These are phyloP conservation scores for Hypoxylon sp. DNA, from an alignment of 2,329 filamentous ascomycete species.

Conservation along the genomic window DNA sequence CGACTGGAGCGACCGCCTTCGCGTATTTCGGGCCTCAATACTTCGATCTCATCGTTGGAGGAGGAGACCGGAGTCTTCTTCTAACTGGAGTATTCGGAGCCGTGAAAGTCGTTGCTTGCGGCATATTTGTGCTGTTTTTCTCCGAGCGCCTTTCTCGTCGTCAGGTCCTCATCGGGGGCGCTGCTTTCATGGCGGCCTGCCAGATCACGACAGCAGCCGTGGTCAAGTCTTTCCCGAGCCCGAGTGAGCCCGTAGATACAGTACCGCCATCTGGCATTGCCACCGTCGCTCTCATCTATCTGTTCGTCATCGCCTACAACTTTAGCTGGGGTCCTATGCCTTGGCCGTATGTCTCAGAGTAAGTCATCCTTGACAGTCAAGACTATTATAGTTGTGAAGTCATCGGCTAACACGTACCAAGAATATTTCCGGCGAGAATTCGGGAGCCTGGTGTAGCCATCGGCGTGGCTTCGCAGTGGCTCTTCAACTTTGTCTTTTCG, in stretches of 20 bases:
- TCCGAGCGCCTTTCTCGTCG: conserved; percentile 57
- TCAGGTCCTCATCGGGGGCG: conserved; percentile 52
- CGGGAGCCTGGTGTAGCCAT: conserved; percentile 56
- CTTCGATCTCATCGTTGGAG: conserved; percentile 59
- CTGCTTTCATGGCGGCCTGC: conserved; percentile 54
- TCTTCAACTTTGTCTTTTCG: conserved; percentile 59
- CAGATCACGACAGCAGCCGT: conserved; percentile 55
- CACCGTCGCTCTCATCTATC: conserved; percentile 62
- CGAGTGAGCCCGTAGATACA: conserved; percentile 33
- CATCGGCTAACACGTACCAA: conserved; percentile 20
- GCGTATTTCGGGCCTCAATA: conserved; percentile 64
- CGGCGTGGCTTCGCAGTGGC: conserved; percentile 57
- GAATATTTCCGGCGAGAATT: conserved; percentile 58
- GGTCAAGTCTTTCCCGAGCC: conserved; percentile 50
- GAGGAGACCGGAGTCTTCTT: conserved; percentile 54
- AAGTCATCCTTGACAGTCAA: conserved; percentile 44
- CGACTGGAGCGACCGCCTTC: conserved; percentile 62
- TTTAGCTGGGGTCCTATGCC: conserved; percentile 59
- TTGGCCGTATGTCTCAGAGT: conserved; percentile 59
- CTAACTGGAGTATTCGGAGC: conserved; percentile 62
- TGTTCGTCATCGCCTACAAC: conserved; percentile 61
- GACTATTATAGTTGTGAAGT: conserved; percentile 40
- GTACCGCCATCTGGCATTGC: conserved; percentile 55
- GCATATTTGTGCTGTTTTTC: conserved; percentile 60
- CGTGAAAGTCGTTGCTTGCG: conserved; percentile 60